Conservation (phyloP, 129 eudicot genomes). For the Erigeron canadensis region DNA sequence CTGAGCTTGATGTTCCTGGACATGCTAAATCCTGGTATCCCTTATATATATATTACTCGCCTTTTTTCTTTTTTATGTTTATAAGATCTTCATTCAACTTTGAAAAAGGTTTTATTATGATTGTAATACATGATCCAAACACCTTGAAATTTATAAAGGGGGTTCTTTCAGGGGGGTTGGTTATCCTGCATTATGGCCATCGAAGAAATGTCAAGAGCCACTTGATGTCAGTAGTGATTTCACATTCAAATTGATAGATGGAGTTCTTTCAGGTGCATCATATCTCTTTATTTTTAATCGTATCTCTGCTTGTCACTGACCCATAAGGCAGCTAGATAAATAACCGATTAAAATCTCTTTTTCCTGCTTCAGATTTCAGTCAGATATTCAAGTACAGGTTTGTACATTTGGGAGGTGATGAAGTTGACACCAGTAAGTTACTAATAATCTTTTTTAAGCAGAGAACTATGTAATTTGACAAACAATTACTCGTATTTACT, state of each 20-base stretch:
- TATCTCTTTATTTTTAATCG: constrained; percentile 17
- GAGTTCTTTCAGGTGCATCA: constrained; percentile 75
- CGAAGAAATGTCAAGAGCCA: constrained; percentile 71
- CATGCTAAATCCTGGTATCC: constrained; percentile 91
- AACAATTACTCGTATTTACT: neutral
- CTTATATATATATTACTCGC: neutral
- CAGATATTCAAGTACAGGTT: constrained; percentile 82
- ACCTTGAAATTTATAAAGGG: neutral
- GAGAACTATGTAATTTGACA: constrained; percentile 5
- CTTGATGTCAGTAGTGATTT: constrained; percentile 95
- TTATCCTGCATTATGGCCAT: constrained; percentile 90
- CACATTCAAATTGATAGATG: constrained; percentile 80
- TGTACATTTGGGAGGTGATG: constrained; percentile 98
- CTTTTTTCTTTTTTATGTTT: neutral
- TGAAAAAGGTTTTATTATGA: neutral
- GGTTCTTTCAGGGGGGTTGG: constrained; percentile 69
- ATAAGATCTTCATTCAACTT: neutral
- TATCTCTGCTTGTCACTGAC: constrained; percentile 1
- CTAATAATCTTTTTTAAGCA: neutral
- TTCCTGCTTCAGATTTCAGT: constrained; percentile 77
- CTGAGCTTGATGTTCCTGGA: constrained; percentile 97
- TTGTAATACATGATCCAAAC: constrained; percentile 3
- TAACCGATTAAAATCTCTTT: constrained; percentile 1
- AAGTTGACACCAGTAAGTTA: constrained; percentile 84
- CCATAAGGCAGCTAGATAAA: constrained; percentile 9